Evolutionary conservation across 2,329 filamentous ascomycete species (phyloP).

Genomic region (Hypoxylon sp.): DNA sequence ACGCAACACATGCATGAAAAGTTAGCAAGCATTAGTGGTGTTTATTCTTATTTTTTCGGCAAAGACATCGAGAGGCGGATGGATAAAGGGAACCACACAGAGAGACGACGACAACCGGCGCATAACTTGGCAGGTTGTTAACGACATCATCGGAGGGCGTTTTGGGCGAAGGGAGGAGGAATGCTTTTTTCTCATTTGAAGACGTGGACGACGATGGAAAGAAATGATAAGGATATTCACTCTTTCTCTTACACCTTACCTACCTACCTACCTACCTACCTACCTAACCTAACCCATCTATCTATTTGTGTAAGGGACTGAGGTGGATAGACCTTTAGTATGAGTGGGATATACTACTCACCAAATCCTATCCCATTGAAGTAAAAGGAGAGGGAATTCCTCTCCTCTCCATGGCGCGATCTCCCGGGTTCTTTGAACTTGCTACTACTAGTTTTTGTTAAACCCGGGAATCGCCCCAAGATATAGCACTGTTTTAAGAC

Average conservation of each 20-base stretch:
- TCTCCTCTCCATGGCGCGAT: slow-evolving; percentile 12
- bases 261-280: too few species aligned
- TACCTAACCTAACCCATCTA: too few species aligned
- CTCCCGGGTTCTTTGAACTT: slow-evolving; percentile 5
- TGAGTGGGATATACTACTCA: too few species aligned
- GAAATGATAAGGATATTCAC: too few species aligned
- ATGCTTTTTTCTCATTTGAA: too few species aligned
- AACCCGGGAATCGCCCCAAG: too few species aligned
- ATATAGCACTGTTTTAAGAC: too few species aligned
- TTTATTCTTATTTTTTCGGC: slow-evolving; percentile 42
- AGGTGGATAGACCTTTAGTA: too few species aligned
- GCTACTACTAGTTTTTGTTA: too few species aligned
- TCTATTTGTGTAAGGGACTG: too few species aligned
- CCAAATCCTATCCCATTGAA: slow-evolving; percentile 10
- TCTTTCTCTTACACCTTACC: too few species aligned
- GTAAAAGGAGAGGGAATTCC: slow-evolving; percentile 18
- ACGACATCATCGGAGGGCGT: slow-evolving; percentile 44
- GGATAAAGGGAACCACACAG: slow-evolving; percentile 41
- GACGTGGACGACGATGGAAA: slow-evolving; percentile 12
- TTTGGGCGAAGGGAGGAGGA: slow-evolving; percentile 32
- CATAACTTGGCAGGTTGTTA: slow-evolving; percentile 40
- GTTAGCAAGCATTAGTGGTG: slow-evolving; percentile 44
- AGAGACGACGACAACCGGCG: slow-evolving; percentile 42
- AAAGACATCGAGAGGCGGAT: slow-evolving; percentile 34
- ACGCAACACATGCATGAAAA: slow-evolving; percentile 40